Conservation (phyloP, 805 yeast species). For the Cyberlindnera amylophila region DNA sequence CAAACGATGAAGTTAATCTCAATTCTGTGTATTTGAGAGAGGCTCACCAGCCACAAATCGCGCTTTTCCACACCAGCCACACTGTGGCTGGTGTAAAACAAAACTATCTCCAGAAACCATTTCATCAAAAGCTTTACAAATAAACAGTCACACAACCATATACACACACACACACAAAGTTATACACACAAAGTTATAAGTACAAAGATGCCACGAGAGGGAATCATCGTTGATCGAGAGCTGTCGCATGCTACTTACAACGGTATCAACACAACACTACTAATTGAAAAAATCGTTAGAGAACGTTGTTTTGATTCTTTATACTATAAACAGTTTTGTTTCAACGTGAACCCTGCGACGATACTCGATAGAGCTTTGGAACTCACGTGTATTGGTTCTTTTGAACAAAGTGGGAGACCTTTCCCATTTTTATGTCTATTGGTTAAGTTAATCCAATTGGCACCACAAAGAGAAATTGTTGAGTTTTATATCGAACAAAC, state of each 20-base stretch:
- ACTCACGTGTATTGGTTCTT: conserved; percentile 52
- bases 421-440: conserved; percentile 73
- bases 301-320: conserved; percentile 53
- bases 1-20: too few species aligned
- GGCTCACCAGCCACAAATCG: neutral
- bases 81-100: neutral
- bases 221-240: conserved; percentile 20
- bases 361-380: conserved; percentile 46
- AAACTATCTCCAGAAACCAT: too few species aligned
- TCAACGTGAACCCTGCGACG: conserved; percentile 44
- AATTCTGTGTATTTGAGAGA: too few species aligned
- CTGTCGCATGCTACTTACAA: conserved; percentile 28
- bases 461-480: conserved; percentile 59
- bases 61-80: neutral
- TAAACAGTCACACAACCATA: too few species aligned
- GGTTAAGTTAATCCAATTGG: conserved; percentile 71
- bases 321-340: conserved; percentile 57
- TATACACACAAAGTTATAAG: too few species aligned
- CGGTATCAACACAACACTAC: conserved; percentile 44
- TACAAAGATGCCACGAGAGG: conserved; percentile 2
- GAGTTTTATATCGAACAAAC: conserved; percentile 52
- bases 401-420: conserved; percentile 55
- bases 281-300: conserved; percentile 55
- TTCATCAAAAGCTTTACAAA: too few species aligned
- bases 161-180: too few species aligned